Base-by-base conservation (phyloP, 306 rosid species). In the Sphenostylis stenocarpa region DNA sequence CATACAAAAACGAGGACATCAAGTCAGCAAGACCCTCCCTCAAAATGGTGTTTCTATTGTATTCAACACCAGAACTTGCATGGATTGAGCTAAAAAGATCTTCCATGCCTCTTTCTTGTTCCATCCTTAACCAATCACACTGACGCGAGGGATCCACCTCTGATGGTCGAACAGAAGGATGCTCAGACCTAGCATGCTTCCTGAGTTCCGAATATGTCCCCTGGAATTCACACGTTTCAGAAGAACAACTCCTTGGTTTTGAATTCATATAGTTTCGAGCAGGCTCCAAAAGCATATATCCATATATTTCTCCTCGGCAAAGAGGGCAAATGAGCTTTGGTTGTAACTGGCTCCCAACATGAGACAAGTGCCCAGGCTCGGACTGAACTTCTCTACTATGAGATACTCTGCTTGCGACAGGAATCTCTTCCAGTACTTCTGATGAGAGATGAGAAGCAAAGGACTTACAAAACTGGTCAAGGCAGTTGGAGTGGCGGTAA, bases 401-500 rank as follows among this genome's bases (percentile, higher is more conserved):
- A 70, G 91, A 77, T 67, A 63, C 77, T 47, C 77, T 45, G 84
- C 83, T 71, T 64, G 85, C 57, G 62, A 84, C 82, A 67, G 91
- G 89, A 83, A 82, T 86, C 82, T 86, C 87, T 85, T 79, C 83
- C 75, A 91, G 81, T 66, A 77, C 68, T 80, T 81, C 57, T 19
- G 89, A 66, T 23, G 88, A 80, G 55, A 88, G 77, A 80, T 75
- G 70, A 38, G 89, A 79, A 75, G 75, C 87, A 86, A 83, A 86
- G 11, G 89, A 84, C 87, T 90, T 88, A 61, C 93, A 87, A 67
- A 88, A 92, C 87, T 87, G 98, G 66, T 93, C 95, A 29, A 93
- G 90, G 82, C 98, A 93, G 65, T 91, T 91, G 39, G 98, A 91
- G 88, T 89, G 98, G 66, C 96, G 85, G 72, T 79, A 80, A 86